These are phyloP conservation scores for Blastobotrys buckinghamii DNA, from an alignment of 1,139 yeast genomes.

Conservation along the genomic window DNA sequence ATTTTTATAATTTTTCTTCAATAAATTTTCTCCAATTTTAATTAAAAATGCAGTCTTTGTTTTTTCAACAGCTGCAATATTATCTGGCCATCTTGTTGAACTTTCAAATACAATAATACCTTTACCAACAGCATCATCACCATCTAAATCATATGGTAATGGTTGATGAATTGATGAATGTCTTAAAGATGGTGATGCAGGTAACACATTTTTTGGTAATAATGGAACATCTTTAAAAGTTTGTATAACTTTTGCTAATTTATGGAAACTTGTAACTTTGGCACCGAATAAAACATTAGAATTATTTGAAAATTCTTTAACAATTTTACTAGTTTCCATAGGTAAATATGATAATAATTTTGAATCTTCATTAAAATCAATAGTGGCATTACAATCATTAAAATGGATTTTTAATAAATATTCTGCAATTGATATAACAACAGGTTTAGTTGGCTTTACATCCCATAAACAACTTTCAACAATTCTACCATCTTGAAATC, in stretches of 20 bases:
- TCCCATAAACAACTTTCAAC: conserved; percentile 87
- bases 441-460: conserved; percentile 49
- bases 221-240: conserved; percentile 57
- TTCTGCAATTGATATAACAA: conserved; percentile 59
- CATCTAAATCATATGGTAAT: conserved; percentile 65
- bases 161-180: conserved; percentile 73
- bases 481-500: conserved; percentile 81
- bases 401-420: conserved; percentile 62
- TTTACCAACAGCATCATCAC: conserved; percentile 75
- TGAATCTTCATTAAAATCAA: conserved; percentile 14
- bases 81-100: conserved; percentile 95
- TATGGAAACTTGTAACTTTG: conserved; percentile 61
- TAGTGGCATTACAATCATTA: conserved; percentile 32
- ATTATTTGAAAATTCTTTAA: conserved; percentile 42
- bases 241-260: conserved; percentile 48
- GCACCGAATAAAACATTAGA: conserved; percentile 50
- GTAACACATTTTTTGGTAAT: conserved; percentile 60
- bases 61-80: conserved; percentile 73
- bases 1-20: conserved; percentile 44
- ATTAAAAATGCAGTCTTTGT: conserved; percentile 86
- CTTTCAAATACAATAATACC: conserved; percentile 82
- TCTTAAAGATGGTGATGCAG: conserved; percentile 64
- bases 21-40: conserved; percentile 57
- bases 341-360: conserved; percentile 4
- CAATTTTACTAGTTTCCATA: conserved; percentile 5